These are phyloP conservation scores for Malus orientalis DNA, from an alignment of 306 rosid genomes.

Conservation along the genomic window DNA sequence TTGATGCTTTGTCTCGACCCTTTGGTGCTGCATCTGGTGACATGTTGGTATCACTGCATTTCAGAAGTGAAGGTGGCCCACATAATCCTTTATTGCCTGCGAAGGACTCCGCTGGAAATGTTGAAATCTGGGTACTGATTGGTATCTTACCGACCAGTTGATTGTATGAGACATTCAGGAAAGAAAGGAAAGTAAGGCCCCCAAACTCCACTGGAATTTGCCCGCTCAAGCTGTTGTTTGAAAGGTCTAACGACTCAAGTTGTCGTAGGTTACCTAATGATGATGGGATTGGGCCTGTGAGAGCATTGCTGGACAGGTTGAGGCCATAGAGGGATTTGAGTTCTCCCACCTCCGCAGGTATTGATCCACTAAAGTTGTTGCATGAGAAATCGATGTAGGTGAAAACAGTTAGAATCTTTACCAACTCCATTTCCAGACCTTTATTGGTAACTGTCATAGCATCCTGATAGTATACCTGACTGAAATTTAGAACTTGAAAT, in stretches of 20 bases:
- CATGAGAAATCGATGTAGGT: conserved; percentile 22
- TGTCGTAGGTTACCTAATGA: conserved; percentile 7
- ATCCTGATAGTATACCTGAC: conserved; percentile 15
- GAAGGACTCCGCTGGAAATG: neutral
- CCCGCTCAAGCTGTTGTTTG: conserved; percentile 17
- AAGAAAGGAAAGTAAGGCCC: conserved; percentile 11
- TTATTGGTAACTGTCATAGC: conserved; percentile 14
- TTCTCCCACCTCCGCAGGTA: conserved; percentile 11
- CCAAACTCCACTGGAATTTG: conserved; percentile 7
- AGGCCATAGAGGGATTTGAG: conserved; percentile 17
- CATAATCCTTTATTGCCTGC: conserved; percentile 22
- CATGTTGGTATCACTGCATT: neutral
- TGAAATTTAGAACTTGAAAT: neutral
- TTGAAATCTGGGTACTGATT: neutral
- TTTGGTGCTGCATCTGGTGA: neutral
- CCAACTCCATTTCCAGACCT: conserved; percentile 19
- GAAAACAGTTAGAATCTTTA: conserved; percentile 24
- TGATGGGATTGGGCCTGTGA: conserved; percentile 20
- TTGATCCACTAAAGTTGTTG: conserved; percentile 20
- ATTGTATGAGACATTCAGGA: conserved; percentile 22
- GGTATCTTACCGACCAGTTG: conserved; percentile 19
- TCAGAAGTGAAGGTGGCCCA: neutral
- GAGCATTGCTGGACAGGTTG: conserved; percentile 27
- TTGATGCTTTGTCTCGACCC: neutral
- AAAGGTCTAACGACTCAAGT: conserved; percentile 34